Base-by-base conservation (phyloP, 805 yeast species). In the Blastobotrys parvus region DNA sequence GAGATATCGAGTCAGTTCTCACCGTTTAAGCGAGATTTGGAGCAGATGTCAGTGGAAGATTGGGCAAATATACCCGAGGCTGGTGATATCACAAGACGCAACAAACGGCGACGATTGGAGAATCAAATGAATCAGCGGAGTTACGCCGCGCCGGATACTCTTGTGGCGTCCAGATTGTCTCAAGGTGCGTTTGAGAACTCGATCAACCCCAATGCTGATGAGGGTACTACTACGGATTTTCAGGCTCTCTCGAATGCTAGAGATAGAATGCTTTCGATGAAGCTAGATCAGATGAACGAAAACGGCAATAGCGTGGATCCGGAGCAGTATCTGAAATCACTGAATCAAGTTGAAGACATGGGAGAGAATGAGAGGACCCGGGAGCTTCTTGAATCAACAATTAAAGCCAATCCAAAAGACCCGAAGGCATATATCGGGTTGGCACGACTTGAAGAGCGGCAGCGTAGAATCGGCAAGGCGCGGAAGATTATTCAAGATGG, bases 31-130 rank as follows among this genome's bases (percentile, higher is more conserved):
- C 63, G 79, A 21, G 76, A 71, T 1, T 61, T 89, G 31, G 65
- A 79, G 0, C 52, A 60, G 0, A 75, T 90, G 0, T 68, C 83
- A 3, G 74, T 68, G 17, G 82, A 76, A 2, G 80, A 89, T 54
- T 90, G 98, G 98, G 70, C 73, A 3, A 71, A 68, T 47, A 56
- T 90, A 3, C 97, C 97, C 0, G 95, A 87, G 49, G 92, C 86
- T 1, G 83, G 87, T 1, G 97, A 90, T 60, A 67, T 85, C 54
- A 92, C 98, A 0, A 72, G 78, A 54, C 69, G 77, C 45, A 87
- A 87, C 61, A 86, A 88, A 52, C 65, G 97, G 44, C 65, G 73
- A 39, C 66, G 95, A 42, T 60, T 77, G 35, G 69, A 78, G 42
- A 73, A 75, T 38, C 82, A 80, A 54, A 71, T 68, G 51, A 75